Base-by-base conservation (phyloP, 768 basidiomycete species). In the Krasilnikovozyma curviuscula region DNA sequence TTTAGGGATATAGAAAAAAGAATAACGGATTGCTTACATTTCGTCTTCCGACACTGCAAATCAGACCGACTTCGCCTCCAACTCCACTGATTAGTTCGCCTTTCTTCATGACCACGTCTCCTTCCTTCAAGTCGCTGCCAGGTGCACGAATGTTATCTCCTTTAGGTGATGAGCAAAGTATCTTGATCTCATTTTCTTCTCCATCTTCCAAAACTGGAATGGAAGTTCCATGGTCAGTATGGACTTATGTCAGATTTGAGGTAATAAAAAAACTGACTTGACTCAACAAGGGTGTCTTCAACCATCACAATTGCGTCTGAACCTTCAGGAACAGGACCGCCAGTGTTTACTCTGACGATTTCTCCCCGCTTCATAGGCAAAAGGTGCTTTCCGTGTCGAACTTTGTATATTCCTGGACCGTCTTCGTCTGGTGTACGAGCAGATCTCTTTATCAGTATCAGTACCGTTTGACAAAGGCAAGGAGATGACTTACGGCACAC, bases 221-320 rank as follows among this genome's bases (percentile, higher is more conserved):
- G 39, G 27, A 30, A 14, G 19, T 8, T 23, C 2, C 18, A 4
- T 5, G 19, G 9, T 6, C n/a, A 38, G 12, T 10, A 3, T 58
- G 56, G 27, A 68, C 67, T 21, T 24, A 30, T 35, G n/a, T n/a
- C n/a, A n/a, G n/a, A n/a, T n/a, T n/a, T n/a, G n/a, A n/a, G n/a
- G n/a, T n/a, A n/a, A n/a, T n/a, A n/a, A n/a, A n/a, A n/a, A n/a
- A n/a, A n/a, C n/a, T n/a, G n/a, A n/a, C n/a, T n/a, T n/a, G n/a
- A n/a, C n/a, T n/a, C n/a, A n/a, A n/a, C n/a, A n/a, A n/a, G 72
- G 0, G 85, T 89, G 60, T 89, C 85, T 65, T 91, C 85, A 18
- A 91, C 85, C 84, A 88, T 89, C 62, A 91, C 77, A 2, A 86
- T 78, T 0, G 82, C 67, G 59, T 88, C 78, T 7, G 78, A 63